Conservation (phyloP, 1,139 yeast genomes). For the Sugiyamaella sp. region DNA sequence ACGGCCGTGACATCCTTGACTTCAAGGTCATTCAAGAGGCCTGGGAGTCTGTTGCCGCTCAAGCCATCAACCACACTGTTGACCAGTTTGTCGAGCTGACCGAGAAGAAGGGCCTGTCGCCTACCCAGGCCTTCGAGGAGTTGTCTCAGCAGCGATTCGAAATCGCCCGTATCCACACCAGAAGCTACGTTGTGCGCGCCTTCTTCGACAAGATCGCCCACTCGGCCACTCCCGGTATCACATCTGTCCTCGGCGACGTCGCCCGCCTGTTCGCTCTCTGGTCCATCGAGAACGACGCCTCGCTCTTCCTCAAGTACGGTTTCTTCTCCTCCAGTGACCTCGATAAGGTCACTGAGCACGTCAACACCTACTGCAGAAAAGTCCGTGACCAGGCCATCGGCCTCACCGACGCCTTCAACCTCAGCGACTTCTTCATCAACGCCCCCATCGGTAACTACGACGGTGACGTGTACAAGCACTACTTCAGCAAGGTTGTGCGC, state of each 20-base stretch:
- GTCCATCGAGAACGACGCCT: constrained; percentile 74
- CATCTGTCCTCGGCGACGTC: constrained; percentile 50
- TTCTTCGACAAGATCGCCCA: constrained; percentile 42
- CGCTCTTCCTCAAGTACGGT: constrained; percentile 69
- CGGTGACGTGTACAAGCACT: constrained; percentile 86
- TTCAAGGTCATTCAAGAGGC: constrained; percentile 43
- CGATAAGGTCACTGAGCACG: constrained; percentile 41
- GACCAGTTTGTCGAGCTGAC: constrained; percentile 31
- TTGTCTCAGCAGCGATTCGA: constrained; percentile 49
- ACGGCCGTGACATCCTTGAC: constrained; percentile 36
- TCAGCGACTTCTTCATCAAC: constrained; percentile 82
- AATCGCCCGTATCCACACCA: constrained; percentile 50
- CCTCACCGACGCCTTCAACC: constrained; percentile 86
- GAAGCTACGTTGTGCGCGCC: constrained; percentile 43
- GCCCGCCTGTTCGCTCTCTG: constrained; percentile 67
- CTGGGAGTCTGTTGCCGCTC: constrained; percentile 47
- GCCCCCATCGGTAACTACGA: constrained; percentile 82
- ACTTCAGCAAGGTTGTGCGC: constrained; percentile 48
- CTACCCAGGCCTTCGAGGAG: constrained; percentile 48
- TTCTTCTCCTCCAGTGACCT: constrained; percentile 50
- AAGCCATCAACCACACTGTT: constrained; percentile 44
- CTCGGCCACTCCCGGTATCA: constrained; percentile 36
- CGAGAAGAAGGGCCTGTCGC: constrained; percentile 35
- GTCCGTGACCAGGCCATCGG: constrained; percentile 73
- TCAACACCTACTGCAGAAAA: constrained; percentile 42